Evolutionary conservation across 495 filamentous ascomycete species (phyloP).

Genomic region (Amorphotheca resinae): DNA sequence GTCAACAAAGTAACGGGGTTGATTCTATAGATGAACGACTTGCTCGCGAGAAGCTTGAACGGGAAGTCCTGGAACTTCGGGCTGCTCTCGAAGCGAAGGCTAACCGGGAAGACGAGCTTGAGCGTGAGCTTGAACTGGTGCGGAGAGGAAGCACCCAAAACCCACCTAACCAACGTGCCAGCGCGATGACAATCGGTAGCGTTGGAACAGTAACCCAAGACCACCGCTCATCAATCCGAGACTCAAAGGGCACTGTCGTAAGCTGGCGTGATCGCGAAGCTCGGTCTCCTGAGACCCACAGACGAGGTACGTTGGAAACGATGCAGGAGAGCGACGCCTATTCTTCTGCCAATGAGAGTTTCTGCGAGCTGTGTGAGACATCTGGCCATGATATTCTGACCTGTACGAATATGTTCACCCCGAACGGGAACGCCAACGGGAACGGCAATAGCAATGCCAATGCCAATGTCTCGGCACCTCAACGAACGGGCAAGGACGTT

Average conservation of each 20-base stretch:
- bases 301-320: conserved; percentile 36
- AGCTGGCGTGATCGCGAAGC: conserved; percentile 31
- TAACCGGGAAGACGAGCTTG: conserved; percentile 75
- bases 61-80: conserved; percentile 65
- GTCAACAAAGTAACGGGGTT: conserved; percentile 23
- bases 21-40: conserved; percentile 47
- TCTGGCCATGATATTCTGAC: conserved; percentile 88
- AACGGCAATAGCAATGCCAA: background rate
- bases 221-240: conserved; percentile 34
- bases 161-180: conserved; percentile 27
- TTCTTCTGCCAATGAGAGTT: conserved; percentile 62
- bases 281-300: conserved; percentile 27
- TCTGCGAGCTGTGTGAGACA: conserved; percentile 95
- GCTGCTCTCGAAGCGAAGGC: conserved; percentile 56
- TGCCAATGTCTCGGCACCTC: conserved; percentile 13
- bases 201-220: conserved; percentile 37
- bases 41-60: conserved; percentile 52
- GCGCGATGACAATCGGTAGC: conserved; percentile 38
- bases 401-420: conserved; percentile 79
- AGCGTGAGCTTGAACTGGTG: conserved; percentile 69
- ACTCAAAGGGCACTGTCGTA: conserved; percentile 46
- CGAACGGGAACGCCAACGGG: conserved; percentile 25
- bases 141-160: conserved; percentile 28
- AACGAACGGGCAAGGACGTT: conserved; percentile 31
- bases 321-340: conserved; percentile 66